These are phyloP conservation scores for Musa troglodytarum DNA, from an alignment of 176 grass and related monocot genomes.

Conservation along the genomic window DNA sequence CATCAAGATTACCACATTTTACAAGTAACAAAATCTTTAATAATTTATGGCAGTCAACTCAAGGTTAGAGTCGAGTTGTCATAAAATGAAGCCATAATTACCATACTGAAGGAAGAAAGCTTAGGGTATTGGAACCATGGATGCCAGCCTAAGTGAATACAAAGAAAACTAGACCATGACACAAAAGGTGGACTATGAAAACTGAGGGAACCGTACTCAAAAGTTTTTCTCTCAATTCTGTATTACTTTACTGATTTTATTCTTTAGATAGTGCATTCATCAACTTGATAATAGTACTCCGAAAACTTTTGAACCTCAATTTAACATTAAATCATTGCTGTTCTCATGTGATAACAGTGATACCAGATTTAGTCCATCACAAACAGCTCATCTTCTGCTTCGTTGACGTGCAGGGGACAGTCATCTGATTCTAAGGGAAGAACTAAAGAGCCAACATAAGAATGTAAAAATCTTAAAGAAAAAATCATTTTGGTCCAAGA, in stretches of 20 bases:
- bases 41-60: too few species aligned
- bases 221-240: too few species aligned
- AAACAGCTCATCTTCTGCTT: background rate
- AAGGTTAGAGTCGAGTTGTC: too few species aligned
- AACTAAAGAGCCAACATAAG: slow-evolving; percentile 40
- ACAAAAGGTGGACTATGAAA: background rate
- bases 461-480: slow-evolving; percentile 36
- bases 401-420: slow-evolving; percentile 25
- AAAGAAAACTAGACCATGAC: background rate
- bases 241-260: too few species aligned
- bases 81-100: background rate
- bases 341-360: background rate
- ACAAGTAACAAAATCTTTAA: too few species aligned
- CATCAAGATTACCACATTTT: too few species aligned
- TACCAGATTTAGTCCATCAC: background rate
- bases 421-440: slow-evolving; percentile 31
- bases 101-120: background rate
- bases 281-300: too few species aligned
- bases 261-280: too few species aligned
- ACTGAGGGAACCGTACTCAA: background rate
- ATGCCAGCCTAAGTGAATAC: background rate
- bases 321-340: background rate
- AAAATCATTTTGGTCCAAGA: slow-evolving; percentile 56
- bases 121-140: background rate
- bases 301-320: background rate